Evolutionary conservation across 306 rosid genomes (phyloP).

Genomic region (barrel medic (Medicago truncatula)): DNA sequence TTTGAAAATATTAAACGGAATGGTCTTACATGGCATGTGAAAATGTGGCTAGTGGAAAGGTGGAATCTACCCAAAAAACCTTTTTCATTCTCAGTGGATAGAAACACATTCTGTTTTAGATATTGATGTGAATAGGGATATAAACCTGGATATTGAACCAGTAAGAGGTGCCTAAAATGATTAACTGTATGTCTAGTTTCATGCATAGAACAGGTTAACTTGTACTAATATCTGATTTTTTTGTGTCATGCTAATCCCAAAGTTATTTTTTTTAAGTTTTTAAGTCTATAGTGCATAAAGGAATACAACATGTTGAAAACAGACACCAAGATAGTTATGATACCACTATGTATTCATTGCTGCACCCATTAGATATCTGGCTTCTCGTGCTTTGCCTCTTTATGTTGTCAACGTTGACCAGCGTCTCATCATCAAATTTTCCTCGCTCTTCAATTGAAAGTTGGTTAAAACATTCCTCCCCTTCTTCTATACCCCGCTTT

Average conservation of each 20-base stretch:
- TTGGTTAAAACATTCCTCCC: conserved; percentile 91
- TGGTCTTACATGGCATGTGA: neutral
- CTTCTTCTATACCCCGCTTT: conserved; percentile 84
- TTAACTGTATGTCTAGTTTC: neutral
- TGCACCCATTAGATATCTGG: conserved; percentile 81
- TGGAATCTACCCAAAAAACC: conserved; percentile 3
- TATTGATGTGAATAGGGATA: conserved; percentile 10
- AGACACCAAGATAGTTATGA: conserved; percentile 26
- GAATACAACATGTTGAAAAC: conserved; percentile 19
- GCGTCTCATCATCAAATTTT: conserved; percentile 95
- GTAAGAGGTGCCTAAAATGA: neutral
- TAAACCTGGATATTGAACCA: conserved; percentile 1
- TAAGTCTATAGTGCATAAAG: conserved; percentile 12
- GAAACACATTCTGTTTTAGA: neutral
- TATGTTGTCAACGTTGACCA: conserved; percentile 87
- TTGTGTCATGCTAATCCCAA: neutral
- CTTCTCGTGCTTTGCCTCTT: conserved; percentile 79
- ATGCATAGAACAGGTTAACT: conserved; percentile 6
- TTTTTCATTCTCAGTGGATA: conserved; percentile 13
- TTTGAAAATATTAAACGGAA: conserved; percentile 21
- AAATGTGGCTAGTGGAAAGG: conserved; percentile 11
- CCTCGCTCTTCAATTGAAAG: conserved; percentile 99
- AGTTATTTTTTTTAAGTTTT: neutral
- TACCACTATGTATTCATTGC: conserved; percentile 98
- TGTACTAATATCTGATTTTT: conserved; percentile 24